Percentiles rank a stretch among this genome's conserved stretches.
Conservation (phyloP, 2,329 filamentous ascomycete species). For the Claviceps sp. region DNA sequence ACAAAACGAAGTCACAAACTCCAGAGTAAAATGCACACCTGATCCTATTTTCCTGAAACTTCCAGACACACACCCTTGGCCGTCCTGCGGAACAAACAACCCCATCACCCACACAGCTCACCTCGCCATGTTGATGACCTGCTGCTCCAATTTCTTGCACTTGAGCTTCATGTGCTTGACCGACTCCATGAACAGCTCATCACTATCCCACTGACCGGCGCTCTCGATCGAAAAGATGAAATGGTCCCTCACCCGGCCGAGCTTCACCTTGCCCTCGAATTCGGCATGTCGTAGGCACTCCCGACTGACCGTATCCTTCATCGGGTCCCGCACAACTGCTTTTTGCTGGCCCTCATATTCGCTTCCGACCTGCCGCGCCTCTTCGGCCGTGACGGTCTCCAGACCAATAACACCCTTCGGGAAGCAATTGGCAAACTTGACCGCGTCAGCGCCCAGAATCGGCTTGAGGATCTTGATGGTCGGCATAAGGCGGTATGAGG, state of each 20-base stretch:
- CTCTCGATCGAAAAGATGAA: constrained; percentile 97
- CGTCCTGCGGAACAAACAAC: too few relatives aligned
- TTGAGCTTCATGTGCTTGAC: constrained; percentile 78
- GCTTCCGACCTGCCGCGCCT: constrained; percentile 45
- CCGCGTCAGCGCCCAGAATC: constrained; percentile 74
- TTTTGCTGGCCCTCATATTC: constrained; percentile 65
- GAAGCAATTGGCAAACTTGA: constrained; percentile 85
- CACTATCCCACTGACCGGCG: constrained; percentile 87
- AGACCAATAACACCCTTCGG: constrained; percentile 75
- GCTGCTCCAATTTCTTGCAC: constrained; percentile 59
- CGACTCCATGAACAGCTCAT: constrained; percentile 83
- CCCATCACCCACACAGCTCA: constrained; percentile 13
- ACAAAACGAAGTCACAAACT: neutral
- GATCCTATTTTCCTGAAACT: too few relatives aligned
- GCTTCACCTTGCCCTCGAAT: constrained; percentile 89
- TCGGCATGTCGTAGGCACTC: constrained; percentile 86
- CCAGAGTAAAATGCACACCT: neutral
- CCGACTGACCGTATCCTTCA: constrained; percentile 89
- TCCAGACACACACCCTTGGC: too few relatives aligned
- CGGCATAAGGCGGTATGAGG: constrained; percentile 81
- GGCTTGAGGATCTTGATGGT: constrained; percentile 73
- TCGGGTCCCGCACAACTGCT: constrained; percentile 75
- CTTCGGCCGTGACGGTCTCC: constrained; percentile 54
- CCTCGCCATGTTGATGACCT: constrained; percentile 51
- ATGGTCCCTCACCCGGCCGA: constrained; percentile 82